phyloP scores from a whole-genome alignment of 2,329 filamentous ascomycete genomes.

The Pseudopithomyces maydicus region DNA sequence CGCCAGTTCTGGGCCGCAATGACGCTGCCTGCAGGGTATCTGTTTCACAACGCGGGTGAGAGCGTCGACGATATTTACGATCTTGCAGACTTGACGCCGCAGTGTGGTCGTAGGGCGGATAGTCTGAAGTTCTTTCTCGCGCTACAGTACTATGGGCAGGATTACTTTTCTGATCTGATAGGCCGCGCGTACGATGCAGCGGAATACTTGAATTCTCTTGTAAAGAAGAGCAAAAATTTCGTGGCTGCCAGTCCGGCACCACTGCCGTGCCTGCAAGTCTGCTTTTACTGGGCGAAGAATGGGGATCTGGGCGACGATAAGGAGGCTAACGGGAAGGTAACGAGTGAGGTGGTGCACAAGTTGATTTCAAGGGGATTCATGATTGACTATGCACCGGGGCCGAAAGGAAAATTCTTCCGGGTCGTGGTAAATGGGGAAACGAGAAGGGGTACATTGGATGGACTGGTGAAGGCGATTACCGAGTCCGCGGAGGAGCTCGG shows the following conservation, averaged over 20 bases:
- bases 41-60: conserved; percentile 50
- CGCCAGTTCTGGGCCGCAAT: conserved; percentile 80
- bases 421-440: conserved; percentile 71
- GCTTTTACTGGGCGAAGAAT: conserved; percentile 80
- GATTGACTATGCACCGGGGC: conserved; percentile 69
- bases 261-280: conserved; percentile 84
- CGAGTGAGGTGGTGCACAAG: conserved; percentile 58
- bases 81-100: conserved; percentile 87
- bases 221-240: conserved; percentile 66
- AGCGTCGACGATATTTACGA: conserved; percentile 70
- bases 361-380: conserved; percentile 69
- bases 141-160: conserved; percentile 86
- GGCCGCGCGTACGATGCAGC: conserved; percentile 76
- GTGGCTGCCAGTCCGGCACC: conserved; percentile 75
- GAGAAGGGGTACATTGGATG: conserved; percentile 63
- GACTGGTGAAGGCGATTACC: conserved; percentile 64
- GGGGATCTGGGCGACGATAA: conserved; percentile 54
- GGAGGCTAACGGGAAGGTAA: conserved; percentile 60
- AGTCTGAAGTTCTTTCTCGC: conserved; percentile 83
- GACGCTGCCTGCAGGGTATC: conserved; percentile 82
- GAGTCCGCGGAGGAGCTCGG: conserved; percentile 47
- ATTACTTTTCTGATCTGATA: conserved; percentile 68
- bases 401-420: conserved; percentile 68
- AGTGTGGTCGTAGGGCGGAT: conserved; percentile 88
- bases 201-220: conserved; percentile 65